A percentile compares a stretch with the other conserved stretches of the same genome.
Conservation (phyloP, 176 grass and related monocot species). For the Typha latifolia region DNA sequence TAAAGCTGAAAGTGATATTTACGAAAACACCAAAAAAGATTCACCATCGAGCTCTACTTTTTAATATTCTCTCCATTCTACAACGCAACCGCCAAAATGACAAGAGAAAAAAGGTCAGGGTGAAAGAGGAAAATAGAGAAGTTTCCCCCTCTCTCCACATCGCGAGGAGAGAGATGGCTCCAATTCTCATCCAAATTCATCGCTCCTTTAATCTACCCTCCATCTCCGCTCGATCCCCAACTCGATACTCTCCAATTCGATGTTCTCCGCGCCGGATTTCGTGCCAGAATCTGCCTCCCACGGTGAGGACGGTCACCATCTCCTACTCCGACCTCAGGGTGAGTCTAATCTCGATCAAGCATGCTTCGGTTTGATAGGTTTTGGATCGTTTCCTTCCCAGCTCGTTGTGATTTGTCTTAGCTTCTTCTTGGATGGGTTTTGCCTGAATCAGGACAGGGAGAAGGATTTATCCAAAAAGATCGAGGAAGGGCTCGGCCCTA, state of each 20-base stretch:
- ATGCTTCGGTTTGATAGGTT: background rate
- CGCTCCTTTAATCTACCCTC: background rate
- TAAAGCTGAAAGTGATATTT: too few species aligned
- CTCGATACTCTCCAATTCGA: background rate
- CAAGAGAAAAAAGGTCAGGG: too few species aligned
- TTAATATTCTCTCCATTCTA: too few species aligned
- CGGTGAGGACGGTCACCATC: slow-evolving; percentile 53
- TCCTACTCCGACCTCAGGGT: slow-evolving; percentile 68
- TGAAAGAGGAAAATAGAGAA: too few species aligned
- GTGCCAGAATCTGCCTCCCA: slow-evolving; percentile 27
- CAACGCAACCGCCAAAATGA: too few species aligned
- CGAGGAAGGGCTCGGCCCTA: slow-evolving; percentile 80
- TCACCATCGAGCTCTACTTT: too few species aligned
- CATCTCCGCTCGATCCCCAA: slow-evolving; percentile 6
- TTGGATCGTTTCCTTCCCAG: too few species aligned
- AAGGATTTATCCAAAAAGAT: slow-evolving; percentile 61
- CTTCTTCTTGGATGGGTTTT: background rate
- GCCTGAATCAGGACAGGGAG: slow-evolving; percentile 45
- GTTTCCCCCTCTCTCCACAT: too few species aligned
- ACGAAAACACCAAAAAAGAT: too few species aligned
- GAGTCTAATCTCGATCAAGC: background rate
- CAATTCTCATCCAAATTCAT: slow-evolving; percentile 7
- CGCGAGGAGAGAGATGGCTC: slow-evolving; percentile 7
- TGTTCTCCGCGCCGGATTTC: slow-evolving; percentile 2
- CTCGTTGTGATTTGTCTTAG: background rate